These are phyloP conservation scores for Podospora pseudopauciseta DNA, from an alignment of 495 filamentous ascomycete species.

Conservation along the genomic window DNA sequence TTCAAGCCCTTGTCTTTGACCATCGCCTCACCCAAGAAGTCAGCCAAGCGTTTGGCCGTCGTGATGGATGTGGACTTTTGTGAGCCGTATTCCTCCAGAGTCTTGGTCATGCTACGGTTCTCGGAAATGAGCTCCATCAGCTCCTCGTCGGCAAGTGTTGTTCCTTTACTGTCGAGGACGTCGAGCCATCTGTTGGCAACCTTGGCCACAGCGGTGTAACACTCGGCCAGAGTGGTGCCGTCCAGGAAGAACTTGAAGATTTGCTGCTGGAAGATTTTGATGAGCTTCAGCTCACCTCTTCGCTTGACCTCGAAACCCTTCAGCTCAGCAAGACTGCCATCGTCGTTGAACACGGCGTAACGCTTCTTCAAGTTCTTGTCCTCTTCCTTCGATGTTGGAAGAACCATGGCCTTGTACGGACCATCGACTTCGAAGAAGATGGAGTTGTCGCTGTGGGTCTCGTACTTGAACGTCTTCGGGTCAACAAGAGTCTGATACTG, in stretches of 20 bases:
- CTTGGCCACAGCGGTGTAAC: slow-evolving; percentile 86
- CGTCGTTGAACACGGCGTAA: slow-evolving; percentile 98
- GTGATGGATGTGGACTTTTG: slow-evolving; percentile 99
- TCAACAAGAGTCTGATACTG: slow-evolving; percentile 91
- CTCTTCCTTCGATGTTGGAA: slow-evolving; percentile 96
- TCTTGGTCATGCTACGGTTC: slow-evolving; percentile 96
- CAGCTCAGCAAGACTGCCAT: slow-evolving; percentile 91
- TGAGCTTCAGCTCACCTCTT: slow-evolving; percentile 95
- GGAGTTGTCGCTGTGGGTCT: slow-evolving; percentile 94
- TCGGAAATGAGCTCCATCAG: slow-evolving; percentile 98
- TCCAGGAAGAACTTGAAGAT: slow-evolving; percentile 99
- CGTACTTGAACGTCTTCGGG: slow-evolving; percentile 75
- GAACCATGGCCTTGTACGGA: slow-evolving; percentile 94
- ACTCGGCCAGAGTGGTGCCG: slow-evolving; percentile 78
- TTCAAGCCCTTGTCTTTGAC: slow-evolving; percentile 97
- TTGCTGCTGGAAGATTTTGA: slow-evolving; percentile 99
- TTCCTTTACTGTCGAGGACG: slow-evolving; percentile 79
- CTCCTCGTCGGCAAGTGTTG: slow-evolving; percentile 90
- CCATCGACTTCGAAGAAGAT: slow-evolving; percentile 99
- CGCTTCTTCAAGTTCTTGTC: slow-evolving; percentile 99
- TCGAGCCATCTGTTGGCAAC: slow-evolving; percentile 97
- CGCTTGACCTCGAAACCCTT: slow-evolving; percentile 99
- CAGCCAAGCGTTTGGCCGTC: slow-evolving; percentile 90
- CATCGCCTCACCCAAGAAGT: slow-evolving; percentile 98
- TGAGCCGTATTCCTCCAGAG: slow-evolving; percentile 87